Conservation (phyloP, 2,329 filamentous ascomycete genomes). For the Hypoxylon sp. region DNA sequence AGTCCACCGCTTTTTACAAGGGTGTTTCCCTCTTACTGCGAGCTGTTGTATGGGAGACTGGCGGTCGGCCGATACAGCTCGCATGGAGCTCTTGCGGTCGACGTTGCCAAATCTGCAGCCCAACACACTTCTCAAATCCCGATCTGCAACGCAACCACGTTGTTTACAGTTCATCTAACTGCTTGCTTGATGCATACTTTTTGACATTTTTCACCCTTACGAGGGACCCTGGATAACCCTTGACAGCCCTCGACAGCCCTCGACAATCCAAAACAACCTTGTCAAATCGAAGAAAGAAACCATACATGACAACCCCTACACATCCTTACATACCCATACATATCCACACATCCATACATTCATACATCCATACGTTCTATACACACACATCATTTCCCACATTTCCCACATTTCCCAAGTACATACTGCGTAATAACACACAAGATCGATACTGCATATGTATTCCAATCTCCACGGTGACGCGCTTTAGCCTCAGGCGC, state of each 20-base stretch:
- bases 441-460: conserved; percentile 31
- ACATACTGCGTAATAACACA: conserved; percentile 9
- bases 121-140: conserved; percentile 46
- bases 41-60: conserved; percentile 53
- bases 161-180: conserved; percentile 23
- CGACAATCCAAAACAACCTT: neutral
- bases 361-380: neutral
- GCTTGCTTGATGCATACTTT: conserved; percentile 16
- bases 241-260: conserved; percentile 2
- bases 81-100: conserved; percentile 40
- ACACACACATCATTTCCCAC: neutral
- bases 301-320: conserved; percentile 4
- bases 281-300: conserved; percentile 3
- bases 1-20: conserved; percentile 55
- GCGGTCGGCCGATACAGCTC: conserved; percentile 50
- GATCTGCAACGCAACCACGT: conserved; percentile 47
- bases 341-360: neutral
- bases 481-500: conserved; percentile 46
- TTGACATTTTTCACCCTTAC: conserved; percentile 8
- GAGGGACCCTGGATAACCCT: neutral
- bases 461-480: conserved; percentile 40
- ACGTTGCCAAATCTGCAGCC: conserved; percentile 47
- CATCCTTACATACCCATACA: neutral
- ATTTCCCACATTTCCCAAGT: neutral
- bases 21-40: conserved; percentile 49